Base-by-base conservation (phyloP, 768 basidiomycete species). In the Clitopilus hobsonii region DNA sequence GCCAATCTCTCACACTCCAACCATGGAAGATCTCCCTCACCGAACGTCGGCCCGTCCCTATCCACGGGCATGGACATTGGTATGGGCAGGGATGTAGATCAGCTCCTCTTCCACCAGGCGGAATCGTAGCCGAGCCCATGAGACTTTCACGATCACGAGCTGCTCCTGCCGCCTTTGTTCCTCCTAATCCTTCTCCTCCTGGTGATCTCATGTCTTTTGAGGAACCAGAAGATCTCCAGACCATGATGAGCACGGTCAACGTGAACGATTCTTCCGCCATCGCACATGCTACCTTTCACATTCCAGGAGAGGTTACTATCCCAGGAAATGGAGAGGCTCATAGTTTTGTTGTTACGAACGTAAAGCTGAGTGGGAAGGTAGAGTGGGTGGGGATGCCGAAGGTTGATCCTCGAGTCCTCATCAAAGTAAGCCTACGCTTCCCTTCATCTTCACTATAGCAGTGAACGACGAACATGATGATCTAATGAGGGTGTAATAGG, bases 331-430 rank as follows among this genome's bases (percentile, higher is more conserved):
- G 58, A 32, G 54, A 55, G 4, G 57, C 56, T 10, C 71, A 70
- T 41, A 71, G 64, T 10, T 36, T 36, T 36, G 32, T 36, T 29
- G 69, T 74, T 38, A 71, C 70, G 5, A 69, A 73, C 27, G 63
- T 63, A 6, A 55, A 67, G 18, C 62, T 77, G 7, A 63, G 68
- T 23, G 71, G 72, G 6, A 57, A 59, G 10, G 67, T 76, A 61
- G 64, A 66, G 1, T 75, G 74, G 74, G 56, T 74, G 1, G 58
- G 65, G 1, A 64, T 74, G 20, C 75, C 75, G 0, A 72, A 69
- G 54, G 54, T 61, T 23, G 73, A 75, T 54, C 58, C 67, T 1
- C 70, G 60, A 55, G 62, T 66, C 2, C 68, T 69, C 55, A 38
- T 73, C 22, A 73, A 64, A 49, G 72, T 71, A 28, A 13, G 62